phyloP scores from a whole-genome alignment of 495 filamentous ascomycete species.

The Aspergillus sparsus region DNA sequence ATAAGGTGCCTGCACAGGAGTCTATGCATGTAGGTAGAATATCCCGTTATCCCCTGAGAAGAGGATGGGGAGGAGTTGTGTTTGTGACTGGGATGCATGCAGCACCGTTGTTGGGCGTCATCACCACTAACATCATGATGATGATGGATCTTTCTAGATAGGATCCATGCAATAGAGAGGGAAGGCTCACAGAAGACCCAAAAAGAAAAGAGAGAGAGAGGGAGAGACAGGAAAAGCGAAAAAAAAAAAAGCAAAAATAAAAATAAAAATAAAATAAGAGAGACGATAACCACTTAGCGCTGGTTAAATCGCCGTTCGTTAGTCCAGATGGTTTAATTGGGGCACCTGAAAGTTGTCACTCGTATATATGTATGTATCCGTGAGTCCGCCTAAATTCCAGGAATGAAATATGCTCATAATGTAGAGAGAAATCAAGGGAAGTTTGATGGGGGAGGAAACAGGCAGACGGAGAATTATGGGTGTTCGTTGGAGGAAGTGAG shows the following conservation, averaged over 20 bases:
- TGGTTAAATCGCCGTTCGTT: background rate
- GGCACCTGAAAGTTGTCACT: background rate
- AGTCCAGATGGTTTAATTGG: background rate
- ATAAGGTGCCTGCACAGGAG: conserved; percentile 6
- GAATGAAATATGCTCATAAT: background rate
- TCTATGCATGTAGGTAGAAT: conserved; percentile 10
- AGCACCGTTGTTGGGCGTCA: conserved; percentile 21
- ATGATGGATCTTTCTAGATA: conserved; percentile 11
- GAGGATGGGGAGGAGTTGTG: conserved; percentile 15
- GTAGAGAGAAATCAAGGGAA: background rate
- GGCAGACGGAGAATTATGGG: too few species aligned
- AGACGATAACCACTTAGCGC: background rate
- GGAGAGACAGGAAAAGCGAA: background rate
- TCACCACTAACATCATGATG: background rate
- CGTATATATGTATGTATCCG: conserved; percentile 11
- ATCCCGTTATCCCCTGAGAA: conserved; percentile 13
- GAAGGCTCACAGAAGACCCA: background rate
- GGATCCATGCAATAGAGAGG: background rate
- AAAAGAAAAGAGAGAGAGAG: background rate
- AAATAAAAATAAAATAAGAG: background rate
- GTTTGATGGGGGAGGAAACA: background rate
- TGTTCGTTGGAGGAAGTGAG: too few species aligned
- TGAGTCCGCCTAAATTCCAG: background rate
- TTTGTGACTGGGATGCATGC: conserved; percentile 23
- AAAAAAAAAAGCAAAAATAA: background rate